These are phyloP conservation scores for Apocynum venetum DNA, from an alignment of 257 asterid genomes.

Conservation along the genomic window DNA sequence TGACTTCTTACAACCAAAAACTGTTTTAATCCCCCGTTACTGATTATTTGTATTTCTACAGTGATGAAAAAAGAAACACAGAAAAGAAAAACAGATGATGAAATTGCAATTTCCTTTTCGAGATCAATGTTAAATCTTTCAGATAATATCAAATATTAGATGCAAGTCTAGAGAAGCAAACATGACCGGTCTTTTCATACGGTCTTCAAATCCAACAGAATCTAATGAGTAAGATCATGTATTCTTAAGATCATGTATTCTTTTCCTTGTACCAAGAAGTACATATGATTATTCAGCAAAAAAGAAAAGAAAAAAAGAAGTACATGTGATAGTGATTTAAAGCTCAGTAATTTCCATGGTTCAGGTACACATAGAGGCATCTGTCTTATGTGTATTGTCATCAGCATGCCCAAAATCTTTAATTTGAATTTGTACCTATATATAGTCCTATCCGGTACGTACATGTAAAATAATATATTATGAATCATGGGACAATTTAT, in stretches of 20 bases:
- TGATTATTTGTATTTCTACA: not conserved
- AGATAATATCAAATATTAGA: not conserved
- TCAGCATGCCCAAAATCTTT: not conserved
- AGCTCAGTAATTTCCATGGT: not conserved
- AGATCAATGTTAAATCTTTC: not conserved
- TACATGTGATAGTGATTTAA: not conserved
- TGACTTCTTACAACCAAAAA: too few relatives aligned
- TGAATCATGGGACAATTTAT: too few relatives aligned
- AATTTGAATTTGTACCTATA: not conserved
- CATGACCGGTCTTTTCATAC: slow-evolving; percentile 8
- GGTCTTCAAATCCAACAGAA: not conserved
- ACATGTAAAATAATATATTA: not conserved
- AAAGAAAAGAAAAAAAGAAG: not conserved
- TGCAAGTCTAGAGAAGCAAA: not conserved
- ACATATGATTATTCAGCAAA: too few relatives aligned
- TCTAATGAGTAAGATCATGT: not conserved
- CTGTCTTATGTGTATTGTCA: not conserved
- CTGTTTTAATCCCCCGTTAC: too few relatives aligned
- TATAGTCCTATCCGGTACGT: not conserved
- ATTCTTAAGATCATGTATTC: not conserved
- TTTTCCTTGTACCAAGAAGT: not conserved
- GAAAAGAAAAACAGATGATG: too few relatives aligned
- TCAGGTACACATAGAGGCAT: not conserved
- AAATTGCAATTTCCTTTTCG: not conserved
- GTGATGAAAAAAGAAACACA: too few relatives aligned